Base-by-base conservation (phyloP, 441 rosid species). In the Pelargonium myrrhifolium region DNA sequence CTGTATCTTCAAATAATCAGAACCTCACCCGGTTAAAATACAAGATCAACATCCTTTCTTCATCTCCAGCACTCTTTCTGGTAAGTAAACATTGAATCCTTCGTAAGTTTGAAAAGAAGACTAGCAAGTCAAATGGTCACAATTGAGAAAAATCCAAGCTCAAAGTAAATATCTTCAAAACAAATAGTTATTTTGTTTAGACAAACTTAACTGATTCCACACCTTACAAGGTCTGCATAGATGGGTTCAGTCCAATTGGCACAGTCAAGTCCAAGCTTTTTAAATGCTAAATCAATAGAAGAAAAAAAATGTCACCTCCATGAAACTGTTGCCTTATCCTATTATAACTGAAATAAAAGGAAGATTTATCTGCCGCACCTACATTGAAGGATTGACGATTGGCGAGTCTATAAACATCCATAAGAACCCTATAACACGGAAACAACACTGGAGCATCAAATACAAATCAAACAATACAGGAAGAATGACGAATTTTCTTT, bases 181-280 rank as follows among this genome's bases (percentile, higher is more conserved):
- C 14, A 17, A 49, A 18, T n/a, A 6, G 1, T 11, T 18, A 18
- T 12, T 64, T 10, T 24, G 49, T 39, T 17, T 43, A 64, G 9
- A 61, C 17, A 21, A 73, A 6, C 51, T 62, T 28, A 10, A 51
- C 49, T 21, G 51, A 40, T 49, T 62, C 49, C 68, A 35, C 74
- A 92, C 96, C 89, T 92, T 63, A 79, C 47, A 68, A 92, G 83
- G 78, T 92, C 98, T 22, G 78, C 65, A 77, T 92, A 92, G 71
- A 92, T 83, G 69, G 96, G 97, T 40, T 83, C 84, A 55, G 90
- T 80, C 98, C 98, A 93, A 80, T 88, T 93, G 35, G 97, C 97
- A 67, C 98, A 93, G 72, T 93, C 98, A 62, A 93, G 98, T 22
- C 96, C 96, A 62, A 93, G 96, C 84, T 86, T 93, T 74, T 74